Conservation (phyloP, 2,329 filamentous ascomycete genomes). For the Botryotinia globosa region DNA sequence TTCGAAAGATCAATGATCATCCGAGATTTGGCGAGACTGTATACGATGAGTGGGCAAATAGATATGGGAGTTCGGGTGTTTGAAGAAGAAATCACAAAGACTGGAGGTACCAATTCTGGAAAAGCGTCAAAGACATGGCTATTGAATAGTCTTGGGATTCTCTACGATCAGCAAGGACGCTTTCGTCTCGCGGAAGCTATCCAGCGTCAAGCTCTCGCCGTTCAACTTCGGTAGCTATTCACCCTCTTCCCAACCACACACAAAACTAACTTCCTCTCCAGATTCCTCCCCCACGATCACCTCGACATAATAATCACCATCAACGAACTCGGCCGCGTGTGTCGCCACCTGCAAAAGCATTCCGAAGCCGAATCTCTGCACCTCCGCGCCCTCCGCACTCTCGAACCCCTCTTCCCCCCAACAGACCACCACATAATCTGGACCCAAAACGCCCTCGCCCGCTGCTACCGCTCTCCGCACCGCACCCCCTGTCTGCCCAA, state of each 20-base stretch:
- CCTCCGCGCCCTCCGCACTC: constrained; percentile 4
- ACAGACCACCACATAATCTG: constrained; percentile 19
- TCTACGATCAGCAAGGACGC: constrained; percentile 20
- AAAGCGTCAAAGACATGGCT: constrained; percentile 18
- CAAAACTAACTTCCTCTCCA: not conserved
- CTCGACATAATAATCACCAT: constrained; percentile 20
- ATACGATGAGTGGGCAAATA: constrained; percentile 19
- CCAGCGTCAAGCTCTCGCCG: constrained; percentile 19
- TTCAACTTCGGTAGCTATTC: constrained; percentile 13
- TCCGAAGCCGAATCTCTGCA: constrained; percentile 15
- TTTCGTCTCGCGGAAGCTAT: constrained; percentile 17
- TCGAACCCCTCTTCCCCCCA: constrained; percentile 6
- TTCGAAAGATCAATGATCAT: constrained; percentile 20
- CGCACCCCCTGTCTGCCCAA: not conserved
- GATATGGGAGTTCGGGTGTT: constrained; percentile 15
- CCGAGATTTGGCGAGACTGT: constrained; percentile 15
- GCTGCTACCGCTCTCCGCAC: not conserved
- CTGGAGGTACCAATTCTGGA: constrained; percentile 17
- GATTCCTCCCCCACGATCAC: constrained; percentile 14
- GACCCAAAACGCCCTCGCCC: constrained; percentile 17
- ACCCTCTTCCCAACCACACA: not conserved
- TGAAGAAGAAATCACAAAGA: constrained; percentile 19
- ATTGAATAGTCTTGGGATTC: constrained; percentile 18
- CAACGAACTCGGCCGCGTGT: constrained; percentile 20
- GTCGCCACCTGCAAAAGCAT: constrained; percentile 14